Evolutionary conservation across 441 rosid genomes (phyloP).

Genomic region (Croton setiger): DNA sequence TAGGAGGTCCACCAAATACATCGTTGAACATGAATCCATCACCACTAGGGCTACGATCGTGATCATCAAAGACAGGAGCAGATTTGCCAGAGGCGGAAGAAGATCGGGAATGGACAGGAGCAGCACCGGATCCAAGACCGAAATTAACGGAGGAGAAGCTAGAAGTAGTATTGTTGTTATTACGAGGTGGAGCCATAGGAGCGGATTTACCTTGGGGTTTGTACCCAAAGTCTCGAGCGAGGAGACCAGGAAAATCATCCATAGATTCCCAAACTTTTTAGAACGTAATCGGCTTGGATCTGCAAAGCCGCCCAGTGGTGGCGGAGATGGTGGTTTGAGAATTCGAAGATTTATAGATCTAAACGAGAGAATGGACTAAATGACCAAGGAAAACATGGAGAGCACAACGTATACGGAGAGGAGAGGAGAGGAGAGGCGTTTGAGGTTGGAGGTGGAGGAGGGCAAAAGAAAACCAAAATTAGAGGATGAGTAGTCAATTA

Average conservation of each 20-base stretch:
- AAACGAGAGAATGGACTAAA: slow-evolving; percentile 4
- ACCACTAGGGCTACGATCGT: slow-evolving; percentile 27
- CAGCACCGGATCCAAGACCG: slow-evolving; percentile 34
- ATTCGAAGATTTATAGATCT: slow-evolving; percentile 26
- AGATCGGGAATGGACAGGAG: slow-evolving; percentile 30
- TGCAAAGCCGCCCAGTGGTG: background rate
- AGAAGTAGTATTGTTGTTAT: slow-evolving; percentile 16
- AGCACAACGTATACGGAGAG: slow-evolving; percentile 1
- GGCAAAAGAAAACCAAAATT: background rate
- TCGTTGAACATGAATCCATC: slow-evolving; percentile 47
- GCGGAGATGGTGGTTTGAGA: slow-evolving; percentile 1
- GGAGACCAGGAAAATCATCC: slow-evolving; percentile 72
- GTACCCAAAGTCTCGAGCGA: slow-evolving; percentile 67
- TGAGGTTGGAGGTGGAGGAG: background rate
- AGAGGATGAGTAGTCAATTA: background rate
- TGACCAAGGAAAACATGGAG: background rate
- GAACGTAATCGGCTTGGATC: slow-evolving; percentile 20
- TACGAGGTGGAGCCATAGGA: slow-evolving; percentile 67
- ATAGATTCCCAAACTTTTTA: slow-evolving; percentile 24
- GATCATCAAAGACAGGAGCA: slow-evolving; percentile 49
- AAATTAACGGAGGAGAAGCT: slow-evolving; percentile 30
- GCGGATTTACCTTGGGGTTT: slow-evolving; percentile 85
- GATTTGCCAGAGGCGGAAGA: slow-evolving; percentile 35
- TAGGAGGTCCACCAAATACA: slow-evolving; percentile 52
- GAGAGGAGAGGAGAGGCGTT: background rate